Percentiles rank a stretch among this genome's conserved stretches.
phyloP scores from a whole-genome alignment of 1,139 yeast species.

The Taphrina deformans region DNA sequence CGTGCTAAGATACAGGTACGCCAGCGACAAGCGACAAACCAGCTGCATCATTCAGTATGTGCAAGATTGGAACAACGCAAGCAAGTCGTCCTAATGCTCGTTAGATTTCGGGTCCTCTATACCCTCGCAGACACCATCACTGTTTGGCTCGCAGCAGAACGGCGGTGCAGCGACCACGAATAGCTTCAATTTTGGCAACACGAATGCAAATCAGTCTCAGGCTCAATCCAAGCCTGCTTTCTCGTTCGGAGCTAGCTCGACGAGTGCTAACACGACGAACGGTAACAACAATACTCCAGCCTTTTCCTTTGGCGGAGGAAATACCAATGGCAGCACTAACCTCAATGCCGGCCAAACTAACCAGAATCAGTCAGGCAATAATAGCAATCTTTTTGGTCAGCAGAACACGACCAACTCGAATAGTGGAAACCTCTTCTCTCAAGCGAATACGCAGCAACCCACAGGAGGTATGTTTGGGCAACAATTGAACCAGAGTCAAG shows the following conservation, averaged over 20 bases:
- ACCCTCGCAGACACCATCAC: conserved; percentile 1
- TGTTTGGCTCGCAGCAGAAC: conserved; percentile 7
- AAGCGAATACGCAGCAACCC: neutral
- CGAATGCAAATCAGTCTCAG: neutral
- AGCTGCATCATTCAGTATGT: conserved; percentile 19
- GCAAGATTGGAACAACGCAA: neutral
- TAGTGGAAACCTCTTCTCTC: neutral
- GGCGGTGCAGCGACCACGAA: neutral
- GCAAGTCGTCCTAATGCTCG: neutral
- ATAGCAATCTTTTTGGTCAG: conserved; percentile 10
- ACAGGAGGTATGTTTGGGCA: conserved; percentile 8
- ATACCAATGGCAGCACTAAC: neutral
- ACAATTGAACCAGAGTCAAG: neutral
- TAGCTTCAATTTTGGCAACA: conserved; percentile 17
- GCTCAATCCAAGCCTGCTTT: conserved; percentile 10
- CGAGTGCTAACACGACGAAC: too few relatives aligned
- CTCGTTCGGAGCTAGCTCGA: conserved; percentile 13
- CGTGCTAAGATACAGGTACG: conserved; percentile 9
- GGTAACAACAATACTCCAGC: conserved; percentile 5
- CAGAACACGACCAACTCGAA: neutral
- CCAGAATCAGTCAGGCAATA: neutral
- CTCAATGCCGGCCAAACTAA: neutral
- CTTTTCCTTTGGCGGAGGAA: conserved; percentile 18
- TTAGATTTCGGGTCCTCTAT: conserved; percentile 15
- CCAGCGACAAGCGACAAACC: conserved; percentile 21